Percentiles rank a stretch among this genome's conserved stretches.
phyloP scores from a whole-genome alignment of 495 filamentous ascomycete genomes.

The Corynascus novoguineensis region DNA sequence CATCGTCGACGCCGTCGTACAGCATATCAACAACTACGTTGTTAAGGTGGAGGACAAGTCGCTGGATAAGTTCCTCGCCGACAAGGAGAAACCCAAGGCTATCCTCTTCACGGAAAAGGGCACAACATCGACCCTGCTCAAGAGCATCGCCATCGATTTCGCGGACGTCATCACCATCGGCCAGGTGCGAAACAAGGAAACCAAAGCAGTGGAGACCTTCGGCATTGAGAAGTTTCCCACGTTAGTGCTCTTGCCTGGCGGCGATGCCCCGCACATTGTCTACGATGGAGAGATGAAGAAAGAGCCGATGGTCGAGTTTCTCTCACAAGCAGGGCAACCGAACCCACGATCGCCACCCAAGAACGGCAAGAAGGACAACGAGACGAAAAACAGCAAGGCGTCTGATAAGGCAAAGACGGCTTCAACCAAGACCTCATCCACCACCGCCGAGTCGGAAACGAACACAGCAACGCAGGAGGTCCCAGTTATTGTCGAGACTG shows the following conservation, averaged over 20 bases:
- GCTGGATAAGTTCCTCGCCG: conserved; percentile 66
- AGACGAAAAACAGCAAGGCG: conserved; percentile 31
- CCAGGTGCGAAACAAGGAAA: conserved; percentile 81
- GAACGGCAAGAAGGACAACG: conserved; percentile 49
- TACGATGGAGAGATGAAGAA: conserved; percentile 88
- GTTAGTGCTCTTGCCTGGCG: conserved; percentile 73
- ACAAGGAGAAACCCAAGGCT: conserved; percentile 71
- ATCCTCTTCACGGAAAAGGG: conserved; percentile 95
- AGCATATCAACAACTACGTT: conserved; percentile 88
- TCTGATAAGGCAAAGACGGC: conserved; percentile 34
- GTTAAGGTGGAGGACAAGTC: conserved; percentile 80
- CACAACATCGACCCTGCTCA: conserved; percentile 72
- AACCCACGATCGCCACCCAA: conserved; percentile 58
- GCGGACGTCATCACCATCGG: conserved; percentile 74
- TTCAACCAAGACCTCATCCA: conserved; percentile 34
- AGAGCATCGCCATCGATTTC: conserved; percentile 86
- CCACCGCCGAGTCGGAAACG: conserved; percentile 34
- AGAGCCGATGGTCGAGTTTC: conserved; percentile 71
- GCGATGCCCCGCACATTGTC: conserved; percentile 58
- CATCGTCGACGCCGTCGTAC: conserved; percentile 80
- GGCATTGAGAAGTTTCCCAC: conserved; percentile 73
- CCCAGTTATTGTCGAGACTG: conserved; percentile 47
- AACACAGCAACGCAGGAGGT: conserved; percentile 33
- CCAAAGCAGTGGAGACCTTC: conserved; percentile 63
- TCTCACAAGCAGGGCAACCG: conserved; percentile 72